A percentile compares a stretch with the other conserved stretches of the same genome.
Evolutionary conservation across 441 rosid genomes (phyloP).

Genomic region (Sinapis alba): DNA sequence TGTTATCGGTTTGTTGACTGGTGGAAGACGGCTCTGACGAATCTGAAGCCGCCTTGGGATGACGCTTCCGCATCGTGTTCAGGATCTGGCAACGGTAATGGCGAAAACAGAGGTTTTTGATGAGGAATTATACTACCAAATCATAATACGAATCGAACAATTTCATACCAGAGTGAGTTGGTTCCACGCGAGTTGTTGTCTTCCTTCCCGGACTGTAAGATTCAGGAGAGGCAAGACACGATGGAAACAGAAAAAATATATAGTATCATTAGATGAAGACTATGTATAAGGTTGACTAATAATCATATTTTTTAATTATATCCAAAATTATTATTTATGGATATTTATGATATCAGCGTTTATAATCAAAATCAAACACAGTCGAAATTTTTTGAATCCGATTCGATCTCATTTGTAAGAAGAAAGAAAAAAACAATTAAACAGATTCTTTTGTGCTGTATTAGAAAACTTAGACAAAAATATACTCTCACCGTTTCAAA

Average conservation of each 20-base stretch:
- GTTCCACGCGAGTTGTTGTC: background rate
- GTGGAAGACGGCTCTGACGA: conserved; percentile 36
- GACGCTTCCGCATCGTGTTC: conserved; percentile 47
- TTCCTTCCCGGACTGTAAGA: background rate
- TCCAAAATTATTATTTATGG: too few relatives aligned
- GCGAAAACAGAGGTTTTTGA: background rate
- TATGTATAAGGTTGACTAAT: background rate
- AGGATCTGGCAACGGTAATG: background rate
- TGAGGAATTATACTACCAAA: background rate
- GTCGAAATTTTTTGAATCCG: too few relatives aligned
- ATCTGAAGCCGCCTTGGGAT: conserved; percentile 33
- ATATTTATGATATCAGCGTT: too few relatives aligned
- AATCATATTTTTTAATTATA: too few relatives aligned
- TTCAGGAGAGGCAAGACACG: background rate
- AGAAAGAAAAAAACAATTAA: too few relatives aligned
- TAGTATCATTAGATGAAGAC: background rate
- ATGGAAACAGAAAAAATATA: too few relatives aligned
- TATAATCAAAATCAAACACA: too few relatives aligned
- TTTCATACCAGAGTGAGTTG: conserved; percentile 1
- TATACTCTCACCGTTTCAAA: too few relatives aligned
- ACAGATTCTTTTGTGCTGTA: too few relatives aligned
- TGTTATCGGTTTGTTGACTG: conserved; percentile 8
- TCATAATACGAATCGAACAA: background rate
- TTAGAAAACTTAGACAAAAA: too few relatives aligned
- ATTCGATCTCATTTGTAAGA: too few relatives aligned